A percentile compares a stretch with the other conserved stretches of the same genome.
These are phyloP conservation scores for Thermothielavioides terrestris DNA, from an alignment of 495 filamentous ascomycete species.

Conservation along the genomic window DNA sequence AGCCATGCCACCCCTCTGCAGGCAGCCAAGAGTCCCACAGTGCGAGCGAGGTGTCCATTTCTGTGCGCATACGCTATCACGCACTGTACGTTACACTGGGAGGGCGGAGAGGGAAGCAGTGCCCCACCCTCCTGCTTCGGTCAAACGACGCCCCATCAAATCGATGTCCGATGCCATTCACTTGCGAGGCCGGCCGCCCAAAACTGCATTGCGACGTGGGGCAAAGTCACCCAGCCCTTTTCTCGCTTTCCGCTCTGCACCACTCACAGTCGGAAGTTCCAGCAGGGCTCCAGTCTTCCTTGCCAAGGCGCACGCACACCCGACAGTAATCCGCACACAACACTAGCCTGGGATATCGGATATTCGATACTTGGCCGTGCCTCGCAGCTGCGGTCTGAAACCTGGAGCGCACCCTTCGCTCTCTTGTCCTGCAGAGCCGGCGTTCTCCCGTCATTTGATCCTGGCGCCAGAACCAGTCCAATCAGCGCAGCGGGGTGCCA, in stretches of 20 bases:
- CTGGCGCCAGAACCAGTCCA: background rate
- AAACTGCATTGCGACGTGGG: slow-evolving; percentile 19
- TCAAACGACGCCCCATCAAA: slow-evolving; percentile 19
- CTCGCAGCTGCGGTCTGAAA: background rate
- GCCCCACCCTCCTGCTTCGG: slow-evolving; percentile 5
- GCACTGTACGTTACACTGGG: background rate
- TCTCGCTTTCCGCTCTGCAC: background rate
- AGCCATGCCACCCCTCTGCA: no score
- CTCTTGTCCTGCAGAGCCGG: background rate
- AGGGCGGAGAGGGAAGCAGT: background rate
- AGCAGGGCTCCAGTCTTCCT: background rate
- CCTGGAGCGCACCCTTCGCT: background rate
- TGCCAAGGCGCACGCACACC: no score
- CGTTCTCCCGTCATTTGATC: background rate
- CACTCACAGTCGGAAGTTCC: background rate
- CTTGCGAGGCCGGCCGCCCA: no score
- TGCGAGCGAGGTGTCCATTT: no score
- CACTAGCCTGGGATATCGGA: background rate
- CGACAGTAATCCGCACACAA: no score
- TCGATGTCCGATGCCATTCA: no score
- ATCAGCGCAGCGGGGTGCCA: background rate
- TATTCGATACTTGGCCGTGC: background rate
- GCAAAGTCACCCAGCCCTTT: background rate
- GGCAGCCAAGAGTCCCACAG: no score
- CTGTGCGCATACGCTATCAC: no score